phyloP scores from a whole-genome alignment of 1,284 basidiomycete species.

The Leccinum angustisporum region DNA sequence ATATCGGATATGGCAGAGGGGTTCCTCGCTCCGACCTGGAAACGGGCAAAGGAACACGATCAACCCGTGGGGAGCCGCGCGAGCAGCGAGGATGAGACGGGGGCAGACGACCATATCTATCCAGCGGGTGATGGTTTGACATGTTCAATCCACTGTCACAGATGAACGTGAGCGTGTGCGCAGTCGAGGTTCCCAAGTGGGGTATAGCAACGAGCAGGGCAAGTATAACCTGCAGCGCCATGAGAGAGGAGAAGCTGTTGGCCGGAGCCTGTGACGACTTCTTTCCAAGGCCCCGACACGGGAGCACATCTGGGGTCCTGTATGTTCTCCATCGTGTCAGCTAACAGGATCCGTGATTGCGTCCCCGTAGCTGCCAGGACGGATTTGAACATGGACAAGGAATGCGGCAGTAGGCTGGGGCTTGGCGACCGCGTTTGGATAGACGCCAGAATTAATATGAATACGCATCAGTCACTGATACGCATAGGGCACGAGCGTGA shows the following conservation, averaged over 20 bases:
- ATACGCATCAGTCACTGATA: slow-evolving; percentile 14
- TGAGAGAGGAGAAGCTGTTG: slow-evolving; percentile 23
- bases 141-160: slow-evolving; percentile 14
- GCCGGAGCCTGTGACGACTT: background rate
- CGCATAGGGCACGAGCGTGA: slow-evolving; percentile 4
- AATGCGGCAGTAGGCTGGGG: slow-evolving; percentile 28
- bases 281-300: background rate
- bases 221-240: slow-evolving; percentile 23
- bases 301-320: slow-evolving; percentile 18
- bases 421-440: slow-evolving; percentile 25
- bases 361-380: slow-evolving; percentile 23
- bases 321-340: slow-evolving; percentile 7
- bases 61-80: slow-evolving; percentile 26
- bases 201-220: slow-evolving; percentile 25
- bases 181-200: slow-evolving; percentile 18
- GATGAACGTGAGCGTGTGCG: slow-evolving; percentile 27
- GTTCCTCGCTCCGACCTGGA: slow-evolving; percentile 22
- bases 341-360: background rate
- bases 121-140: slow-evolving; percentile 7
- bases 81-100: background rate
- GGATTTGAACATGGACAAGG: slow-evolving; percentile 18
- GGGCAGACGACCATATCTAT: slow-evolving; percentile 11
- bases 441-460: slow-evolving; percentile 8
- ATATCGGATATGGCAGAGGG: slow-evolving; percentile 8
- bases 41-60: slow-evolving; percentile 20